Base-by-base conservation (phyloP, 768 basidiomycete species). In the Mrakia blollopis region DNA sequence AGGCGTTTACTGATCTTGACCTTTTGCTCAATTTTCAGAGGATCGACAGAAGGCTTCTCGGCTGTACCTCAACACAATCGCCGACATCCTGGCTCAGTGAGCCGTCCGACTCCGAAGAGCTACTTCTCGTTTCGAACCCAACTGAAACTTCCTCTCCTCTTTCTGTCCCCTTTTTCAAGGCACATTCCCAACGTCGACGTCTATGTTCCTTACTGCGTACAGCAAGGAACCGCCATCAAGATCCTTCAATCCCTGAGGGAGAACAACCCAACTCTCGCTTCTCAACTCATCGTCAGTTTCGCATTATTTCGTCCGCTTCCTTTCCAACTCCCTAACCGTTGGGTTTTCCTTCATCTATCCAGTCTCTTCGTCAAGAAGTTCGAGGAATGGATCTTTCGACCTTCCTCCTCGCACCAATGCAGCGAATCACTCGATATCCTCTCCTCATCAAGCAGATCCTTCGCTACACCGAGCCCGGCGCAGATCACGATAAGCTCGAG, bases 361-460 rank as follows among this genome's bases (percentile, higher is more conserved):
- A 95, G 91, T 86, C 85, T 50, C 86, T 94, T 35, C 88, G 93
- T 73, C 91, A 93, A 78, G 90, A 91, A 73, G 89, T 89, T 4
- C 87, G 94, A 68, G 93, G 90, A 80, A 84, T 98, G 18, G 94
- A 98, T 81, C 83, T 98, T 32, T 92, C 94, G 1, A 94, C 93
- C 80, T 97, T 94, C 83, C 84, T 98, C 50, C 88, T 98, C 14
- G 90, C 89, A n/a, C 94, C 94, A 0, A 96, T 95, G 94, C 94
- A 97, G 89, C 90, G 96, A 13, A 90, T 98, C 75, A 97, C 96
- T 0, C 87, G 93, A 75, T 99, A 98, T 82, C 96, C 96, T 0
- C 86, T 99, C 0, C 16, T 65, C 52, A 25, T 47, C 76, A 47
- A 54, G 73, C 80, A 92, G 88, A 92, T 97, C 79, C 82, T 93